These are phyloP conservation scores for Solanum rostratum DNA, from an alignment of 257 asterid genomes.

Conservation along the genomic window DNA sequence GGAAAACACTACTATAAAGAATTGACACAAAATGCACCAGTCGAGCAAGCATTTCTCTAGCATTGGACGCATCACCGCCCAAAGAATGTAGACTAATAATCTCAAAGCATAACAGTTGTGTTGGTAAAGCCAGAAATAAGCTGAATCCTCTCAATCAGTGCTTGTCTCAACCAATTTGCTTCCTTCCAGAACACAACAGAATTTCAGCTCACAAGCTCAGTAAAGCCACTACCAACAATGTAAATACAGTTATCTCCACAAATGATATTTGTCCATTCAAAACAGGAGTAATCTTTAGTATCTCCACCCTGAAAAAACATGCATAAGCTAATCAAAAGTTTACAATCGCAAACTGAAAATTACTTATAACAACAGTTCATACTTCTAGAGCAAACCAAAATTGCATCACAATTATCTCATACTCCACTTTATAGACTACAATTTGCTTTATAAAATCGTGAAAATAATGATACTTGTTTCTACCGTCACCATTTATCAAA, in stretches of 20 bases:
- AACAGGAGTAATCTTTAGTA: background rate
- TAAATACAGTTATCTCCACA: background rate
- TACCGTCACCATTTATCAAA: background rate
- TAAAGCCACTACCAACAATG: background rate
- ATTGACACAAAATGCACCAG: constrained; percentile 56
- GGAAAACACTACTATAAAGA: constrained; percentile 27
- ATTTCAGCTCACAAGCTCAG: background rate
- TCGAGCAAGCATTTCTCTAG: constrained; percentile 25
- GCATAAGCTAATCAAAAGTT: background rate
- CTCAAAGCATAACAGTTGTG: constrained; percentile 15
- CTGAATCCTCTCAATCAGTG: background rate
- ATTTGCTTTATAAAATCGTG: background rate
- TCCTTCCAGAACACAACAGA: background rate
- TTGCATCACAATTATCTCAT: background rate
- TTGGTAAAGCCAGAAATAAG: background rate
- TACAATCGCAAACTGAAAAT: background rate
- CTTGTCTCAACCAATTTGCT: background rate
- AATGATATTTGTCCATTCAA: background rate
- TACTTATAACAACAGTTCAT: background rate
- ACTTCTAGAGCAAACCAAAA: background rate
- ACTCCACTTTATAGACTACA: background rate
- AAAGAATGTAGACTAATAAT: constrained; percentile 7
- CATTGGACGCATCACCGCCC: constrained; percentile 56
- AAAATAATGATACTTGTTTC: background rate
- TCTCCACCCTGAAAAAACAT: background rate